phyloP scores from a whole-genome alignment of 441 rosid species.

The Brassica balearica region DNA sequence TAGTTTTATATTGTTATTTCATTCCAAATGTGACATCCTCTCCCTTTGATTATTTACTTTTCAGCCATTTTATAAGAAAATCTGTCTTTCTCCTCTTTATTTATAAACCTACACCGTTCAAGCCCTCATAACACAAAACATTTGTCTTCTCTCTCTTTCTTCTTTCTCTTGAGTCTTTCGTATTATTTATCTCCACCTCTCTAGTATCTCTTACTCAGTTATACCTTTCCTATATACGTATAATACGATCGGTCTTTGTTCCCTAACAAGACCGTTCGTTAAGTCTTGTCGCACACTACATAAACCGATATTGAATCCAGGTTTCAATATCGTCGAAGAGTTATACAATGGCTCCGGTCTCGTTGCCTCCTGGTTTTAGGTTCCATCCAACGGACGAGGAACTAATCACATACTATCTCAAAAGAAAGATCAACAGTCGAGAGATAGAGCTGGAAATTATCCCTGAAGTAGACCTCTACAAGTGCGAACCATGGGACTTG shows the following conservation, averaged over 20 bases:
- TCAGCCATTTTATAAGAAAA: neutral
- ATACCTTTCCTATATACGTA: neutral
- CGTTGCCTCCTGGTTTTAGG: conserved; percentile 90
- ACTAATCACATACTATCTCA: conserved; percentile 79
- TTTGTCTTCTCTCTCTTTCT: conserved; percentile 26
- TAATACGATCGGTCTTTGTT: conserved; percentile 28
- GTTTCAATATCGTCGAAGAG: neutral
- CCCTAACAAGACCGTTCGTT: conserved; percentile 39
- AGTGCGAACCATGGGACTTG: conserved; percentile 96
- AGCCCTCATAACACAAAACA: conserved; percentile 31
- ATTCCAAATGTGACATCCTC: conserved; percentile 26
- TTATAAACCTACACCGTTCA: conserved; percentile 26
- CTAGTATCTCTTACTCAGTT: neutral
- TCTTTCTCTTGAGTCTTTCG: neutral
- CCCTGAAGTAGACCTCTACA: conserved; percentile 94
- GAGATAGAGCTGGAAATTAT: conserved; percentile 83
- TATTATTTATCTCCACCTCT: neutral
- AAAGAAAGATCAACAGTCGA: conserved; percentile 77
- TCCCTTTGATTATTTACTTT: conserved; percentile 14
- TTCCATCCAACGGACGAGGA: conserved; percentile 95
- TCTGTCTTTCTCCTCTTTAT: conserved; percentile 27
- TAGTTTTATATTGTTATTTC: neutral
- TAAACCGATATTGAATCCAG: neutral
- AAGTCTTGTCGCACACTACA: neutral
- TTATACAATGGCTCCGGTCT: conserved; percentile 74